These are phyloP conservation scores for Jamesozyma lodderae DNA, from an alignment of 805 yeast species.

Conservation along the genomic window DNA sequence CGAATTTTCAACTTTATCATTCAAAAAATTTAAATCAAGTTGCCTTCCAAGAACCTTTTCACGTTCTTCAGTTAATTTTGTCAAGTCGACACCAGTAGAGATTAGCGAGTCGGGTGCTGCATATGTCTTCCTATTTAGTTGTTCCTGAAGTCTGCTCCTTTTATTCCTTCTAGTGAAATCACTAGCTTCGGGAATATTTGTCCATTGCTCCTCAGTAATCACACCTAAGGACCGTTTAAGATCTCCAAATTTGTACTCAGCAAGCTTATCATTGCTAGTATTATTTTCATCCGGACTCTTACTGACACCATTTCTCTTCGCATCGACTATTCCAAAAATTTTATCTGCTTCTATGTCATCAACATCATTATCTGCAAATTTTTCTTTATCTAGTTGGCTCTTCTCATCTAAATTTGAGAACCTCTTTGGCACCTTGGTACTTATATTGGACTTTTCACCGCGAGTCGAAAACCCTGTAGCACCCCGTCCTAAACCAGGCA, in stretches of 20 bases:
- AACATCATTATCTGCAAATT: slow-evolving; percentile 33
- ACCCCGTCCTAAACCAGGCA: slow-evolving; percentile 91
- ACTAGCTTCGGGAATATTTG: slow-evolving; percentile 73
- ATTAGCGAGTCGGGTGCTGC: slow-evolving; percentile 74
- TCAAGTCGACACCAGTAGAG: slow-evolving; percentile 35
- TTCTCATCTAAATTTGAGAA: slow-evolving; percentile 15
- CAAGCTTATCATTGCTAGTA: slow-evolving; percentile 6
- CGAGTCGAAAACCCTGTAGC: slow-evolving; percentile 88
- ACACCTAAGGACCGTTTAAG: slow-evolving; percentile 51
- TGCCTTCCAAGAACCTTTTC: slow-evolving; percentile 49
- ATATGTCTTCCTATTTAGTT: slow-evolving; percentile 58
- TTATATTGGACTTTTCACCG: slow-evolving; percentile 39
- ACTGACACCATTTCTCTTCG: slow-evolving; percentile 30
- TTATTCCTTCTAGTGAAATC: slow-evolving; percentile 79
- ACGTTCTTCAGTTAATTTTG: slow-evolving; percentile 53
- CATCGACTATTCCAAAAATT: slow-evolving; percentile 60
- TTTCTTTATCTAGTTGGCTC: slow-evolving; percentile 12
- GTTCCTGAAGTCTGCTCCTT: slow-evolving; percentile 53
- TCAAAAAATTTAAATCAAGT: slow-evolving; percentile 35
- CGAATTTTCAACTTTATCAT: slow-evolving; percentile 12
- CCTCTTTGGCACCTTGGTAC: slow-evolving; percentile 21
- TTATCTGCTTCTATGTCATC: slow-evolving; percentile 72
- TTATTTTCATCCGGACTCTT: background rate
- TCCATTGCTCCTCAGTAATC: slow-evolving; percentile 71
- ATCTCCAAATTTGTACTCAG: slow-evolving; percentile 50